A percentile compares a stretch with the other conserved stretches of the same genome.
phyloP scores from a whole-genome alignment of 2,329 filamentous ascomycete species.

The Colletotrichum cuscutae region DNA sequence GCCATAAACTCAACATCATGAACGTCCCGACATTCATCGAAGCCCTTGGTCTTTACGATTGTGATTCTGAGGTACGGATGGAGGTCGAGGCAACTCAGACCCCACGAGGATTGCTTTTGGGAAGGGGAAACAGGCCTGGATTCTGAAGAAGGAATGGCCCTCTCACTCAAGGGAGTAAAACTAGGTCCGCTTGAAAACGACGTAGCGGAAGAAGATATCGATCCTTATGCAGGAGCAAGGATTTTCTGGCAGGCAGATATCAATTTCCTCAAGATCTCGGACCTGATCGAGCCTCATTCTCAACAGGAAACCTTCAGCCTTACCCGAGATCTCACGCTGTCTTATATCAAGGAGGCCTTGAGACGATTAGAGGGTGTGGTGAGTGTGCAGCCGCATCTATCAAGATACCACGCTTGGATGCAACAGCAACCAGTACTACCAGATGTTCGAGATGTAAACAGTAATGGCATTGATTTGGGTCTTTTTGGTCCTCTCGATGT shows the following conservation, averaged over 20 bases:
- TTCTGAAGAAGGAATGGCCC: not conserved
- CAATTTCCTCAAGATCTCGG: not conserved
- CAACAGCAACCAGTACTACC: not conserved
- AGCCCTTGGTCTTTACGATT: not conserved
- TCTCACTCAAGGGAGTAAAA: slow-evolving; percentile 2
- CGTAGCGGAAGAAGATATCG: not conserved
- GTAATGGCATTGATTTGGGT: not conserved
- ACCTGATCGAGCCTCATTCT: not conserved
- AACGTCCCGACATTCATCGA: slow-evolving; percentile 23
- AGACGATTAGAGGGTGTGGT: not conserved
- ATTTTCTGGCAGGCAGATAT: slow-evolving; percentile 19
- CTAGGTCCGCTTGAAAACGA: slow-evolving; percentile 15
- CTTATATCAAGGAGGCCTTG: not conserved
- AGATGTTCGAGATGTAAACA: not conserved
- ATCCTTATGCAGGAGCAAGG: slow-evolving; percentile 15
- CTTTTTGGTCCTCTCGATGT: not conserved
- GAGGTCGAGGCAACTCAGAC: slow-evolving; percentile 3
- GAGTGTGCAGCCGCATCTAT: not conserved
- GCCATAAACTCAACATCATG: slow-evolving; percentile 16
- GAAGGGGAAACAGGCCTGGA: not conserved
- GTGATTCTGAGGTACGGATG: not conserved
- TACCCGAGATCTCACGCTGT: not conserved
- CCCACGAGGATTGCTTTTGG: slow-evolving; percentile 3
- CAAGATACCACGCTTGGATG: not conserved
- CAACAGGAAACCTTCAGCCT: not conserved